A percentile compares a stretch with the other conserved stretches of the same genome.
Conservation (phyloP, 768 basidiomycete genomes). For the Steccherinum ochraceum region DNA sequence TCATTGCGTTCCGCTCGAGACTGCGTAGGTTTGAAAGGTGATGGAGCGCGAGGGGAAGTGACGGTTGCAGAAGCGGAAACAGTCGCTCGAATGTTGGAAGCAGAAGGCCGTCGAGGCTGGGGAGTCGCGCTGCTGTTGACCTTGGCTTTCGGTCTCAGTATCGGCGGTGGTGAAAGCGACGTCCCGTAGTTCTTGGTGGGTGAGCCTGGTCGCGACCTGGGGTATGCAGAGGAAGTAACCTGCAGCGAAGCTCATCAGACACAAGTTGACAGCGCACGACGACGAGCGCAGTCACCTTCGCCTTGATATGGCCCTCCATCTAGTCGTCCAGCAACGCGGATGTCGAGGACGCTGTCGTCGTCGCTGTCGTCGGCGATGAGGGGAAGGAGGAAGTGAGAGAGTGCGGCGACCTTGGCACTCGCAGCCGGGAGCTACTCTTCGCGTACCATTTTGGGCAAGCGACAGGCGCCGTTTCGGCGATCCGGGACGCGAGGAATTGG, state of each 20-base stretch:
- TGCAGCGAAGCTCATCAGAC: conserved; percentile 19
- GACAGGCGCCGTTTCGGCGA: no score
- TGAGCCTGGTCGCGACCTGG: conserved; percentile 40
- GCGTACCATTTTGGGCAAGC: neutral
- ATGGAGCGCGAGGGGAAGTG: conserved; percentile 24
- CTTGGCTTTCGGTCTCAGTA: conserved; percentile 50
- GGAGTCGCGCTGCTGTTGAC: conserved; percentile 46
- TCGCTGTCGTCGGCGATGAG: neutral
- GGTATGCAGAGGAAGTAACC: conserved; percentile 51
- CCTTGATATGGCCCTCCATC: conserved; percentile 37
- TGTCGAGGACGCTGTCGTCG: neutral
- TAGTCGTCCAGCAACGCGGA: conserved; percentile 1
- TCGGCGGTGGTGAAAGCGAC: conserved; percentile 21
- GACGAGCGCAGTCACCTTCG: conserved; percentile 33
- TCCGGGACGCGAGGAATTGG: no score
- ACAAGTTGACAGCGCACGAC: neutral
- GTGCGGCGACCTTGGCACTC: neutral
- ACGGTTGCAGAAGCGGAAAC: neutral
- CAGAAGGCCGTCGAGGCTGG: conserved; percentile 16
- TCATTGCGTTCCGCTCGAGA: conserved; percentile 6
- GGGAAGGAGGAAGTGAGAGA: neutral
- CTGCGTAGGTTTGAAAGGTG: conserved; percentile 32
- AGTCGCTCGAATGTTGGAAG: neutral
- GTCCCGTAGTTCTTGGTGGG: conserved; percentile 33
- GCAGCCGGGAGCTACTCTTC: neutral